Evolutionary conservation across 768 basidiomycete species (phyloP).

Genomic region (Tylopilus balloui): DNA sequence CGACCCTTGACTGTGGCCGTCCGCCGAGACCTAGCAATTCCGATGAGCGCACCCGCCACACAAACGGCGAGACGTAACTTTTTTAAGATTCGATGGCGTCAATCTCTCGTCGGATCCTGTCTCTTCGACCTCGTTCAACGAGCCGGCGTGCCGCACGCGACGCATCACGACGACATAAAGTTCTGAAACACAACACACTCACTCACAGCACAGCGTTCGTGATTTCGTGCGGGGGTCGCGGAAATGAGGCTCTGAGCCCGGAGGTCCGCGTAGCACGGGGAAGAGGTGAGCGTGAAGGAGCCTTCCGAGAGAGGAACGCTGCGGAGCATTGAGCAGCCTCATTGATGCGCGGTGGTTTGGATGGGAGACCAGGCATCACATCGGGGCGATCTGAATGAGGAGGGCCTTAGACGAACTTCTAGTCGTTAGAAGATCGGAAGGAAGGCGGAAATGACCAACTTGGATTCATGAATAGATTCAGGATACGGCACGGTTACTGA

Average conservation of each 20-base stretch:
- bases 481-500: background rate
- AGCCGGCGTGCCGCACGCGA: background rate
- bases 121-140: background rate
- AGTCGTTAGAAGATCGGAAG: background rate
- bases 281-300: background rate
- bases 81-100: background rate
- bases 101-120: background rate
- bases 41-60: slow-evolving; percentile 8
- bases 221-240: slow-evolving; percentile 1
- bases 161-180: background rate
- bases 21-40: slow-evolving; percentile 1
- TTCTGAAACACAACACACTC: slow-evolving; percentile 8
- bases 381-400: background rate
- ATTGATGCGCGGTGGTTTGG: background rate
- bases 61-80: too few species aligned
- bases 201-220: background rate
- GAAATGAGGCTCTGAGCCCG: background rate
- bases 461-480: background rate
- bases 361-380: too few species aligned
- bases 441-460: background rate
- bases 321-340: background rate
- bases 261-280: background rate
- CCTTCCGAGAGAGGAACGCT: background rate
- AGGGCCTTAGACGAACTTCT: background rate
- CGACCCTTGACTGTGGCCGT: slow-evolving; percentile 7